Evolutionary conservation across 352 stramenopile genomes (phyloP).

Genomic region (Peronospora farinosa): DNA sequence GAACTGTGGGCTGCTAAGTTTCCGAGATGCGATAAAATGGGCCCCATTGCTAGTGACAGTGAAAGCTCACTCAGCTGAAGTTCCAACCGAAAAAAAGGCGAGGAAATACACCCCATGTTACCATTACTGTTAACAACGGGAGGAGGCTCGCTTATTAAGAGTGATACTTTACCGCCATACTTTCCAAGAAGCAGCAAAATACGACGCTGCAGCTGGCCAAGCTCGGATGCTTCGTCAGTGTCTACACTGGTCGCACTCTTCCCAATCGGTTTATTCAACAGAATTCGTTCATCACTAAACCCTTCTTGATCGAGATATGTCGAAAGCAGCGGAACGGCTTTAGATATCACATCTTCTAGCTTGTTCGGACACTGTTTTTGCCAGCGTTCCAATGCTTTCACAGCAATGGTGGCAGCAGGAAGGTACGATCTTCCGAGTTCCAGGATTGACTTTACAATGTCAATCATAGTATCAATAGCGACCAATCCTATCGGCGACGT

Average conservation of each 20-base stretch:
- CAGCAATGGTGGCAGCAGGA: conserved; percentile 47
- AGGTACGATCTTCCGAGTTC: conserved; percentile 58
- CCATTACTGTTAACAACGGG: conserved; percentile 6
- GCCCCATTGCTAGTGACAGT: conserved; percentile 39
- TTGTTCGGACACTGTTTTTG: conserved; percentile 22
- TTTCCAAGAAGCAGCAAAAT: conserved; percentile 58
- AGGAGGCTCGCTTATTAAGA: conserved; percentile 39
- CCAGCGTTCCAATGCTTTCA: conserved; percentile 56
- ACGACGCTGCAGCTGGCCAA: conserved; percentile 48
- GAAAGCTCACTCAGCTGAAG: conserved; percentile 40
- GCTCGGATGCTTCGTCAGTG: conserved; percentile 21
- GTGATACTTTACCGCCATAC: conserved; percentile 36
- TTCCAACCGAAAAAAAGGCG: conserved; percentile 33
- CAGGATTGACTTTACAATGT: conserved; percentile 44
- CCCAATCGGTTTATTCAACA: conserved; percentile 6
- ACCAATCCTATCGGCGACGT: conserved; percentile 41
- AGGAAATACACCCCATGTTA: conserved; percentile 20
- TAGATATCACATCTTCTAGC: conserved; percentile 32
- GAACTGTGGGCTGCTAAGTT: conserved; percentile 44
- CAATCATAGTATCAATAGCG: conserved; percentile 22
- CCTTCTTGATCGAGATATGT: conserved; percentile 49
- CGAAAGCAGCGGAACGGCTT: conserved; percentile 41
- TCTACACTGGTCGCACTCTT: conserved; percentile 8
- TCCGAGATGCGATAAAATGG: conserved; percentile 46
- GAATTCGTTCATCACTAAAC: conserved; percentile 6